Base-by-base conservation (phyloP, 306 rosid species). In the Inga oerstediana region DNA sequence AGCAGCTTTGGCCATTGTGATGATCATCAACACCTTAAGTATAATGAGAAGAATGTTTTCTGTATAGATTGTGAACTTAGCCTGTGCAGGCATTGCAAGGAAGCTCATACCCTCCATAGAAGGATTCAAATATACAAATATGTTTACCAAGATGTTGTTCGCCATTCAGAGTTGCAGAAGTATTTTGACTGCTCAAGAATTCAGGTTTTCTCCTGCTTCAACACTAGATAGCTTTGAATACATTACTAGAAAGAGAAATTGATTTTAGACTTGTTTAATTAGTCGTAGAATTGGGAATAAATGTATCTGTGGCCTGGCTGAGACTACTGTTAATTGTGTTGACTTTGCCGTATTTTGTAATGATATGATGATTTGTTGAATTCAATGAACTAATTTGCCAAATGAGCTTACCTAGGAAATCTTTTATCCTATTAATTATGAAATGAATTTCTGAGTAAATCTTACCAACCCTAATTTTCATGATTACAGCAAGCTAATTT, bases 121-220 rank as follows among this genome's bases (percentile, higher is more conserved):
- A 86, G 88, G 48, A 86, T 96, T 77, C 99, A 96, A 89, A 92
- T 96, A 78, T 94, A 91, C 92, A 89, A 90, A 75, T 96, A 96
- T 39, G 93, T 95, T 19, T 94, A 90, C 81, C 94, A 90, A 65
- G 93, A 96, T 78, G 99, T 96, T 4, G 88, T 94, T 74, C 97
- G 98, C 56, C 91, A 89, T 76, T 89, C 91, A 0, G 97, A 96
- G 44, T 75, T 94, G 72, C 94, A 94, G 83, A 90, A 96, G 79
- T 85, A 82, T 78, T 92, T 92, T 45, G 95, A 96, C 83, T 94
- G 98, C 89, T 88, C 94, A 27, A 88, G 86, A 81, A 92, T 96
- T 87, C 99, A 96, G 99, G 99, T 96, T 59, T 34, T 46, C 62
- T 76, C 35, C 75, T 76, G 34, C 71, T 75, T 71, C 68, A 6